Evolutionary conservation across 2,329 filamentous ascomycete genomes (phyloP).

Genomic region (Colletotrichum sp.): DNA sequence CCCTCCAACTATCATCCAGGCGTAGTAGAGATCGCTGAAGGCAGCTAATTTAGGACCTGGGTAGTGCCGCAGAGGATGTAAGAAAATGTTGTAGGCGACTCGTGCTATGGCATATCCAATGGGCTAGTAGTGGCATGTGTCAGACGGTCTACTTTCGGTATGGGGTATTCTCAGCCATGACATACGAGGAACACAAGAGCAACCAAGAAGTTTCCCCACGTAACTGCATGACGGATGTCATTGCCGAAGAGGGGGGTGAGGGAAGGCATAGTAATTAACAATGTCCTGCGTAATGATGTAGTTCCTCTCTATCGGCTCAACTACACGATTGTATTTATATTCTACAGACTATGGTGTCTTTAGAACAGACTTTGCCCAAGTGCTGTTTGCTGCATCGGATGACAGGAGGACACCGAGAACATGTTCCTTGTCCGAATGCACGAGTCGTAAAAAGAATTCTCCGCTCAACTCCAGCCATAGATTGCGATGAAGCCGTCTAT

Average conservation of each 20-base stretch:
- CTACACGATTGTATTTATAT: background rate
- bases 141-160: background rate
- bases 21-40: background rate
- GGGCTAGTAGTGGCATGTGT: background rate
- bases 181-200: background rate
- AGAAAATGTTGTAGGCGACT: background rate
- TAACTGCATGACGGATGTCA: background rate
- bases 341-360: background rate
- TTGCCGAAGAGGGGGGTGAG: background rate
- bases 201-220: background rate
- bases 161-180: background rate
- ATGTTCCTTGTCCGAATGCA: background rate
- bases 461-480: background rate
- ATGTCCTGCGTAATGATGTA: background rate
- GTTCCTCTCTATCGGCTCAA: background rate
- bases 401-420: background rate
- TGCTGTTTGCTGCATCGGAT: background rate
- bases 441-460: background rate
- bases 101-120: background rate
- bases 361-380: background rate
- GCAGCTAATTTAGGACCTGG: conserved; percentile 6
- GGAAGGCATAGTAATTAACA: background rate
- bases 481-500: background rate
- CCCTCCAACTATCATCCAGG: background rate
- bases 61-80: conserved; percentile 5